Percentiles rank a stretch among this genome's conserved stretches.
phyloP scores from a whole-genome alignment of 129 eudicot species.

The Chrysanthemum makinoi region DNA sequence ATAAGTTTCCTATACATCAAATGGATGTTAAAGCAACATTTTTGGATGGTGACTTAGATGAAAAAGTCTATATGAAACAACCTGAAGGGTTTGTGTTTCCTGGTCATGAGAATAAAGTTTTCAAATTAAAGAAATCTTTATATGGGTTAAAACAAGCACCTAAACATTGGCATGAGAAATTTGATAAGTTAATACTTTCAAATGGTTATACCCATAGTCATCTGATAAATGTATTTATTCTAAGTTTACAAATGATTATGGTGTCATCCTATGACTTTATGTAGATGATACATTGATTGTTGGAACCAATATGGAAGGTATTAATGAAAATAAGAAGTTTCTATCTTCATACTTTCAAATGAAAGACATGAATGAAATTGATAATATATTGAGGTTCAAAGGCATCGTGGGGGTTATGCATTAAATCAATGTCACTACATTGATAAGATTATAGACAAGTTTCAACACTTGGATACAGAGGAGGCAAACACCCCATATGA shows the following conservation, averaged over 20 bases:
- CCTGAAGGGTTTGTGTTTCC: too few species aligned
- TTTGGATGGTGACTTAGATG: too few species aligned
- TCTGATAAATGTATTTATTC: background rate
- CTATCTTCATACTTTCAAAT: background rate
- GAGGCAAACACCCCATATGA: too few species aligned
- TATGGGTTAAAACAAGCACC: background rate
- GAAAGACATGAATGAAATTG: background rate
- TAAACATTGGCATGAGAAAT: slow-evolving; percentile 6
- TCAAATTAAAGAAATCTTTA: background rate
- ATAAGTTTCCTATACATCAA: too few species aligned
- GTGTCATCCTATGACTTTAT: background rate
- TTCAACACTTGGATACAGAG: too few species aligned
- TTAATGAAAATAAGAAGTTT: background rate
- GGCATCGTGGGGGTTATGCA: too few species aligned
- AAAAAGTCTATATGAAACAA: too few species aligned
- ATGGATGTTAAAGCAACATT: too few species aligned
- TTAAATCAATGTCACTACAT: too few species aligned
- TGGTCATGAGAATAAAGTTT: background rate
- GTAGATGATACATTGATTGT: slow-evolving; percentile 3
- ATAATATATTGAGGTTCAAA: too few species aligned
- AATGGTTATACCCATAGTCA: background rate
- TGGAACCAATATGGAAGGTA: background rate
- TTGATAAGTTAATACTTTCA: background rate
- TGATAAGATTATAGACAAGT: too few species aligned
- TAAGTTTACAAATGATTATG: background rate